Conservation (phyloP, 352 stramenopile genomes). For the Thalassiosira mediterranea region DNA sequence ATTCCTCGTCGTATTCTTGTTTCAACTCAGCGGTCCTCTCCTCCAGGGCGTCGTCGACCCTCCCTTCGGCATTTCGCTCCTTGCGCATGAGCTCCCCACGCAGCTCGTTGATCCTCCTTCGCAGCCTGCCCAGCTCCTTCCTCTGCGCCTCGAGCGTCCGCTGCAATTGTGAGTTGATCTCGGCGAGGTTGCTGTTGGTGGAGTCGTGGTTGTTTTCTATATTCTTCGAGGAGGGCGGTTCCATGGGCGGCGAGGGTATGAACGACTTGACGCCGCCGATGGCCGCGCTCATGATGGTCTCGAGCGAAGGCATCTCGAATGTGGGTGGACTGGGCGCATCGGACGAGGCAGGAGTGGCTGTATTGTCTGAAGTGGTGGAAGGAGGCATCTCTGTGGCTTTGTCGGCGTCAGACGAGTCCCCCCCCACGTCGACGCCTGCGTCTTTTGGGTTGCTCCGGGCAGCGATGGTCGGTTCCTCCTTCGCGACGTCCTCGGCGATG, state of each 20-base stretch:
- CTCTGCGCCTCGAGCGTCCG: constrained; percentile 16
- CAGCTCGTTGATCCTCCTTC: constrained; percentile 31
- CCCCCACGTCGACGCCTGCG: neutral
- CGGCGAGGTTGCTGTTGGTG: constrained; percentile 16
- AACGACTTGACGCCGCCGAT: neutral
- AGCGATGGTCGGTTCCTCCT: too few species aligned
- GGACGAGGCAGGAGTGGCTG: neutral
- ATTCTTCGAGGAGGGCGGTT: constrained; percentile 4
- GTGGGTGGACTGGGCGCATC: neutral
- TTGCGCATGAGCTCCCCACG: constrained; percentile 22
- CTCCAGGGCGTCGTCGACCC: constrained; percentile 15
- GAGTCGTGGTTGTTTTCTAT: constrained; percentile 25
- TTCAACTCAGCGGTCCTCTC: constrained; percentile 1
- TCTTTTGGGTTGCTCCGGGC: too few species aligned
- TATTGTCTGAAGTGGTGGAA: neutral
- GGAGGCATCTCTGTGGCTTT: neutral
- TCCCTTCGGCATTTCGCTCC: constrained; percentile 1
- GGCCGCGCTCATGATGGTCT: neutral
- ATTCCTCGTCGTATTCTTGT: constrained; percentile 23
- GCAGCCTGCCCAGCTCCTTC: constrained; percentile 28
- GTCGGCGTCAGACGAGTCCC: neutral
- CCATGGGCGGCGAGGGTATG: neutral
- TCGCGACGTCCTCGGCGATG: too few species aligned
- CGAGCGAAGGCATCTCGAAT: neutral
- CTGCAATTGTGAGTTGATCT: constrained; percentile 33